These are phyloP conservation scores for Calonectria pauciramosa DNA, from an alignment of 2,329 filamentous ascomycete species.

Conservation along the genomic window DNA sequence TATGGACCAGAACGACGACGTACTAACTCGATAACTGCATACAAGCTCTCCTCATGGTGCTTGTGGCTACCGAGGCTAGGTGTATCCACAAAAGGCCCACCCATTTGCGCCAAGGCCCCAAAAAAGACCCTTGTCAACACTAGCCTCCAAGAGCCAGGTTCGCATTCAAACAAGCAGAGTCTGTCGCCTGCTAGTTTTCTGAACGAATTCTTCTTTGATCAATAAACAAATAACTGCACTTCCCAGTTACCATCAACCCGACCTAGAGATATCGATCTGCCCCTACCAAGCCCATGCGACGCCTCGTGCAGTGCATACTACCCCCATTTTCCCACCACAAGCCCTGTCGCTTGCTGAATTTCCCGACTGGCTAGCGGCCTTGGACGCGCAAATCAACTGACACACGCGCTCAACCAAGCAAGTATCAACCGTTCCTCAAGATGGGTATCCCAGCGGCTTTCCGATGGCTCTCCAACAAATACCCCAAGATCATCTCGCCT, in stretches of 20 bases:
- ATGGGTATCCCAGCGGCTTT: constrained; percentile 98
- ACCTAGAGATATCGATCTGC: background rate
- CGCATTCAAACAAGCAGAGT: background rate
- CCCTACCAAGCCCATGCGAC: constrained; percentile 23
- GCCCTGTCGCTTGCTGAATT: constrained; percentile 15
- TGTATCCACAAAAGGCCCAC: background rate
- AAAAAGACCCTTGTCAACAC: constrained; percentile 6
- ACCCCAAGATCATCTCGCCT: constrained; percentile 95
- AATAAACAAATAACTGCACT: background rate
- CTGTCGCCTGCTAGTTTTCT: background rate
- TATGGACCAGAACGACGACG: constrained; percentile 10
- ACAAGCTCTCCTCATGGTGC: constrained; percentile 20
- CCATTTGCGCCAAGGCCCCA: constrained; percentile 3
- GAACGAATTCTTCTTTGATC: background rate
- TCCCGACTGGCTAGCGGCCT: background rate
- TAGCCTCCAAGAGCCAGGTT: background rate
- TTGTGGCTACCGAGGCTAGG: constrained; percentile 17
- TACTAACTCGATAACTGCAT: constrained; percentile 39
- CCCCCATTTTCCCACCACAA: background rate
- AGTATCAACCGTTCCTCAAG: constrained; percentile 40
- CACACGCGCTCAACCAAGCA: constrained; percentile 13
- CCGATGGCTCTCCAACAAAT: constrained; percentile 96
- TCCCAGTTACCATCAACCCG: background rate
- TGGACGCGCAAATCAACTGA: constrained; percentile 24
- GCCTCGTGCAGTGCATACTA: background rate